These are phyloP conservation scores for Pseudozyma tsukubaensis DNA, from an alignment of 1,284 basidiomycete species.

Conservation along the genomic window DNA sequence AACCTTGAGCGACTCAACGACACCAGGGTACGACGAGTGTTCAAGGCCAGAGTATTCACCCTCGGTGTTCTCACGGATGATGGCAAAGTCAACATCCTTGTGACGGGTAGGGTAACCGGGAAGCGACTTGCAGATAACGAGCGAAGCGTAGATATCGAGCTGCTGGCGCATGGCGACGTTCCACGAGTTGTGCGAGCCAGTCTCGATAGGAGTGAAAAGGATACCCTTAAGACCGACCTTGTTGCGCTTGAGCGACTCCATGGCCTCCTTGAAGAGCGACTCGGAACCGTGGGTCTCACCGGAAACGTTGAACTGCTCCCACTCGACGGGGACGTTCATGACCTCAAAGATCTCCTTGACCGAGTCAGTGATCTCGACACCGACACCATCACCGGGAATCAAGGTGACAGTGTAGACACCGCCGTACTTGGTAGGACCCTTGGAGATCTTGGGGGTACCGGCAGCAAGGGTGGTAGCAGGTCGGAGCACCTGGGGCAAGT, in stretches of 20 bases:
- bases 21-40: constrained; percentile 93
- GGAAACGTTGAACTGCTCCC: constrained; percentile 98
- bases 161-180: constrained; percentile 99
- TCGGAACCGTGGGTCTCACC: constrained; percentile 95
- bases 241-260: constrained; percentile 93
- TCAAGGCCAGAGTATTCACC: constrained; percentile 99
- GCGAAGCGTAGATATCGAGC: constrained; percentile 98
- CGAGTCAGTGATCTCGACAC: constrained; percentile 94
- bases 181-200: constrained; percentile 97
- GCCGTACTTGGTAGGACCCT: constrained; percentile 90
- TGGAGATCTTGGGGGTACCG: constrained; percentile 80
- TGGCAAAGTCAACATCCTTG: constrained; percentile 95
- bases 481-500: constrained; percentile 52
- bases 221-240: constrained; percentile 99
- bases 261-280: constrained; percentile 92
- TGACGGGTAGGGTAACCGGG: constrained; percentile 97
- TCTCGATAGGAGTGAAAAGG: constrained; percentile 97
- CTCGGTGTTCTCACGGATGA: constrained; percentile 99
- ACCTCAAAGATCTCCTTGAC: constrained; percentile 99
- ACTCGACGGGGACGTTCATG: constrained; percentile 97
- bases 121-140: constrained; percentile 97
- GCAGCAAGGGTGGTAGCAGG: constrained; percentile 82
- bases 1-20: constrained; percentile 98
- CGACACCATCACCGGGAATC: constrained; percentile 74
- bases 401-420: constrained; percentile 75